These are phyloP conservation scores for Prinsepia uniflora DNA, from an alignment of 306 rosid species.

Conservation along the genomic window DNA sequence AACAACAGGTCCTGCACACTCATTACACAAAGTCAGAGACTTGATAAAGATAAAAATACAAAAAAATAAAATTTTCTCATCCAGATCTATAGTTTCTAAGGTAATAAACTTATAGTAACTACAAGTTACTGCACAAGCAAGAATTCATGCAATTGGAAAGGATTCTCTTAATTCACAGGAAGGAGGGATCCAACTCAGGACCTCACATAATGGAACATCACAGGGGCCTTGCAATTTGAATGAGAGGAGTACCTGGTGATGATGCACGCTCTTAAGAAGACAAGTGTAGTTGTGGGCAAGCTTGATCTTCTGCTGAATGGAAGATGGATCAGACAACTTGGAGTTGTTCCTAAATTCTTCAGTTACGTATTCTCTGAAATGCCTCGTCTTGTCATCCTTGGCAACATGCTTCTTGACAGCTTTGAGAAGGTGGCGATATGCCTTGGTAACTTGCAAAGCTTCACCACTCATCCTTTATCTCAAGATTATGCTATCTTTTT, in stretches of 20 bases:
- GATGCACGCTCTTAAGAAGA: constrained; percentile 77
- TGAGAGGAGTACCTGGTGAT: constrained; percentile 57
- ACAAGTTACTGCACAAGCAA: neutral
- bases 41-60: neutral
- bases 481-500: neutral
- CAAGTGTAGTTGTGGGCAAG: constrained; percentile 69
- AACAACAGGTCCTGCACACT: constrained; percentile 68
- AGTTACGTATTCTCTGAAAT: constrained; percentile 54
- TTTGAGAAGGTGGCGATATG: constrained; percentile 70
- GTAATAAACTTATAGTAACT: neutral
- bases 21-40: constrained; percentile 18
- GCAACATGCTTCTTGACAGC: constrained; percentile 68
- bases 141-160: neutral
- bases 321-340: constrained; percentile 37
- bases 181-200: too few relatives aligned
- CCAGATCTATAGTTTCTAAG: neutral
- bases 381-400: constrained; percentile 57
- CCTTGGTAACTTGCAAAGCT: constrained; percentile 52
- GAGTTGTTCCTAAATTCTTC: constrained; percentile 55
- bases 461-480: constrained; percentile 44
- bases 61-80: neutral
- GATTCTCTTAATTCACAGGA: too few relatives aligned
- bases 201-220: neutral
- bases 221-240: neutral
- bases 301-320: constrained; percentile 59